Evolutionary conservation across 129 eudicot species (phyloP), one percentile per base, ranked within the genome.

Genomic region (Helichrysum umbraculigerum): DNA sequence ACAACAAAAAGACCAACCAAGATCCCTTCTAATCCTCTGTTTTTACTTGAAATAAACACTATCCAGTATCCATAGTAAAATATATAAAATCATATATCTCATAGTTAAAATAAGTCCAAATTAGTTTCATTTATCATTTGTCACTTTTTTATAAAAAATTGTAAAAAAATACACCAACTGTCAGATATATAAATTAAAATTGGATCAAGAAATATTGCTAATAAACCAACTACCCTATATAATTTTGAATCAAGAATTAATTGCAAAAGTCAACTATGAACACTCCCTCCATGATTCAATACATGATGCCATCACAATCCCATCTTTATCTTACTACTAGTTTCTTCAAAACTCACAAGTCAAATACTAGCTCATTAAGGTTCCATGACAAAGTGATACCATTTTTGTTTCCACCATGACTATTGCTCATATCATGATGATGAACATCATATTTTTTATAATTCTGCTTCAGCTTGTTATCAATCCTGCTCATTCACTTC

Each of bases 221-320:
- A 76, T 79, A 62, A 77, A 75, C 76, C 87, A 83, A 83, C 90
- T 67, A 86, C 84, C 77, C 25, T 62, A 63, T 60, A 78, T 14
- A 41, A 33, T 59, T 25, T 51, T 79, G 20, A 29, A 73, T 54
- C 72, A 42, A 77, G 42, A 61, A 63, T 51, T 50, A 62, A 76
- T 17, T 67, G 50, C 69, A 16, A 62, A 85, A 79, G 92, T 87
- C 92, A 87, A 87, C 86, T 73, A 33, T 66, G 66, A 73, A 81
- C 78, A 76, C 80, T 75, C 69, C 70, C 67, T 54, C 25, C 83
- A 81, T 54, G 86, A 60, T 72, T 58, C 35, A 71, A 21, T 17
- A 61, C 34, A 66, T 68, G 57, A 75, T 81, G 61, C 76, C 68
- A 70, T 70, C 76, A 68, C 66, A 56, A 60, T 75, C 72, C 22